These are phyloP conservation scores for Trichopus zeylanicus DNA, from an alignment of 116 monocot species.

Conservation along the genomic window DNA sequence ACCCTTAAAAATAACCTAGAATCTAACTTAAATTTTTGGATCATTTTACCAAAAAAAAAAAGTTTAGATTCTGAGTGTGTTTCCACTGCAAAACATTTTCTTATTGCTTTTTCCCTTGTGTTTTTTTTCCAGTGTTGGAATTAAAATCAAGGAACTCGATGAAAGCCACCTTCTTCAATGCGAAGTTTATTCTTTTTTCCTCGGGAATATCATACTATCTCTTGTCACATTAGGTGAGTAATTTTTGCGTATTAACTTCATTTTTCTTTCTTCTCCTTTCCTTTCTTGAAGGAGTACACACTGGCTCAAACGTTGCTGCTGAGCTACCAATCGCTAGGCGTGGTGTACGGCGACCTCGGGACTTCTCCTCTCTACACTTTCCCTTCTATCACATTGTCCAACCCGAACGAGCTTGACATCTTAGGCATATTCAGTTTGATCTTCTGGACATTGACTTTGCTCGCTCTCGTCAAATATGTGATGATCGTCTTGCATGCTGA, in stretches of 20 bases:
- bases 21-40: too few relatives aligned
- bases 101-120: too few relatives aligned
- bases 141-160: too few relatives aligned
- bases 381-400: conserved; percentile 28
- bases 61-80: too few relatives aligned
- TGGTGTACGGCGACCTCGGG: conserved; percentile 61
- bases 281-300: conserved; percentile 22
- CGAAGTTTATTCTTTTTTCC: neutral
- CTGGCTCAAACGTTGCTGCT: conserved; percentile 21
- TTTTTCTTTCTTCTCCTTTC: too few relatives aligned
- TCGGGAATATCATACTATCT: too few relatives aligned
- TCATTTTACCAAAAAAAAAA: too few relatives aligned
- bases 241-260: too few relatives aligned
- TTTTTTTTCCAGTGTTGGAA: too few relatives aligned
- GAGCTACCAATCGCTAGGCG: conserved; percentile 51
- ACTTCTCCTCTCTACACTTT: conserved; percentile 63
- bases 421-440: conserved; percentile 52
- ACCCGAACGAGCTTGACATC: conserved; percentile 31
- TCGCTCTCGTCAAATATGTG: conserved; percentile 47
- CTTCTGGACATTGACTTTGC: conserved; percentile 56
- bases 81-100: too few relatives aligned
- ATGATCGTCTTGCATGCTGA: conserved; percentile 45
- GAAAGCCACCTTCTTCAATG: neutral
- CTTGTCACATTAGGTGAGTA: neutral
- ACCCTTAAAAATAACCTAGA: too few relatives aligned